These are phyloP conservation scores for Zygoascus meyerae DNA, from an alignment of 1,139 yeast genomes.

Conservation along the genomic window DNA sequence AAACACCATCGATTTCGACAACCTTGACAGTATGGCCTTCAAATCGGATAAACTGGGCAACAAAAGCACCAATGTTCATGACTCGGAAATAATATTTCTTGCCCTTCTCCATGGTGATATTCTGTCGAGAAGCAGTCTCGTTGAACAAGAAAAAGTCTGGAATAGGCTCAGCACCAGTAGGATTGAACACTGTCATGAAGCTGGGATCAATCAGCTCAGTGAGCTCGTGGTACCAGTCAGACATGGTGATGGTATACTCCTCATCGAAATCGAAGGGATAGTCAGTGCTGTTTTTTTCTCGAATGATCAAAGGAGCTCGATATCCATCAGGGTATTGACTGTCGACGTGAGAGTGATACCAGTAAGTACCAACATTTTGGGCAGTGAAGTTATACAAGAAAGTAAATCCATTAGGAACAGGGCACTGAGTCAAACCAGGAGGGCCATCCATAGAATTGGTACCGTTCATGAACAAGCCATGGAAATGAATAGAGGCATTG, in stretches of 20 bases:
- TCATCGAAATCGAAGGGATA: slow-evolving; percentile 57
- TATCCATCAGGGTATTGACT: slow-evolving; percentile 91
- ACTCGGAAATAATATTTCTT: slow-evolving; percentile 75
- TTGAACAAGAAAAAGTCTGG: slow-evolving; percentile 75
- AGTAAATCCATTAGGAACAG: slow-evolving; percentile 68
- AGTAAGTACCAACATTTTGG: slow-evolving; percentile 78
- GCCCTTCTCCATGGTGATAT: slow-evolving; percentile 68
- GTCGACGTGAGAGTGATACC: slow-evolving; percentile 91
- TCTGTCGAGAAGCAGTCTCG: slow-evolving; percentile 62
- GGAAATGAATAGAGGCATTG: slow-evolving; percentile 82
- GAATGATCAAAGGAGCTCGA: slow-evolving; percentile 71
- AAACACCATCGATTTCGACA: slow-evolving; percentile 77
- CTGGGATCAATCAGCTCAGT: slow-evolving; percentile 44
- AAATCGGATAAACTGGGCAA: slow-evolving; percentile 75
- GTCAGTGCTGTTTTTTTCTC: slow-evolving; percentile 48
- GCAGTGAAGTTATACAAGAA: slow-evolving; percentile 76
- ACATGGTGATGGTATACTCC: slow-evolving; percentile 56
- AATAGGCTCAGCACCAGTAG: slow-evolving; percentile 96
- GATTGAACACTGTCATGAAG: slow-evolving; percentile 70
- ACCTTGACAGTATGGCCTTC: slow-evolving; percentile 79
- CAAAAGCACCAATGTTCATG: slow-evolving; percentile 79
- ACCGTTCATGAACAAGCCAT: slow-evolving; percentile 83
- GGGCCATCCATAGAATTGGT: slow-evolving; percentile 86
- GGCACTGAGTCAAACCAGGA: slow-evolving; percentile 80
- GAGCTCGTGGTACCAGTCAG: slow-evolving; percentile 80